Base-by-base conservation (phyloP, 768 basidiomycete species). In the Cyathus striatus region DNA sequence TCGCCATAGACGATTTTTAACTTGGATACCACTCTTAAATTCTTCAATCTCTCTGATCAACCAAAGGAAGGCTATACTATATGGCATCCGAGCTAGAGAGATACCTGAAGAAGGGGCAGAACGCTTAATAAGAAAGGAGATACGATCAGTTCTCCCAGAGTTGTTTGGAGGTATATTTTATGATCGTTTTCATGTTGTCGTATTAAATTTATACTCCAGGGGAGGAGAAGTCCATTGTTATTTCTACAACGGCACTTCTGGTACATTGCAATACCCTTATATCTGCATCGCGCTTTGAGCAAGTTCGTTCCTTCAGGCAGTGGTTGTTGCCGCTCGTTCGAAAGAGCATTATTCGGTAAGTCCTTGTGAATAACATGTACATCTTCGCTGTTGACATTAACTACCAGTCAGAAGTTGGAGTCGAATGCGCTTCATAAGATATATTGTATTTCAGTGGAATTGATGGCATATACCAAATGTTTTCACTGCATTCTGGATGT, bases 251-350 rank as follows among this genome's bases (percentile, higher is more conserved):
- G 4, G 55, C 55, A n/a, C 50, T 81, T 14, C 57, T 69, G 10
- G 49, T 55, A 13, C 64, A 59, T 21, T 86, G 82, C 55, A 59
- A 52, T 6, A 65, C 62, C 3, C 54, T 83, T 33, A 53, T 79
- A 23, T 60, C 60, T 3, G 80, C 85, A 2, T 70, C 85, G 18
- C 77, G 84, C 17, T 90, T 79, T 48, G 86, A 90, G 49, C 86
- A 90, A 62, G 77, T 86, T 26, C 70, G 82, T 51, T 76, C 76
- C 6, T 73, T 89, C 42, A 72, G 69, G 42, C 75, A 79, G 38
- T 91, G 89, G 89, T 65, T 91, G 23, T 57, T 87, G n/a, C 89
- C 88, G n/a, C n/a, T n/a, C 3, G 65, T 79, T 20, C 68, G 86
- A 32, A 73, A 73, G 49, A 79, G 76, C 48, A 63, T 70, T 43